Base-by-base conservation (phyloP, 208 protist genomes). In the Kentomonas sorsogonicus region DNA sequence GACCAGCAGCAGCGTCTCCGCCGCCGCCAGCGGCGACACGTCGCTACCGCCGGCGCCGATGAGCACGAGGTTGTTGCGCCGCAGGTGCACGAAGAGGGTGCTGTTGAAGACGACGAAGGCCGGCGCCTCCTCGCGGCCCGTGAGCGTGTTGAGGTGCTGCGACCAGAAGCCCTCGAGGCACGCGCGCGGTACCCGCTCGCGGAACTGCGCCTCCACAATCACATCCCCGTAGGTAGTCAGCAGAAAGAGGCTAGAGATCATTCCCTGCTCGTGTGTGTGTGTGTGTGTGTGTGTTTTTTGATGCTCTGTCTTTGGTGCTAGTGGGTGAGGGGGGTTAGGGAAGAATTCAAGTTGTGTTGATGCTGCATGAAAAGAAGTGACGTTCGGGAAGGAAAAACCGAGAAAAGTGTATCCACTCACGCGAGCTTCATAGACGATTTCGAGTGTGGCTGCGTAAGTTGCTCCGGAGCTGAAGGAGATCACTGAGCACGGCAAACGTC, bases 161-260 rank as follows among this genome's bases (percentile, higher is more conserved):
- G 45, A 70, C 77, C 83, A 97, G 51, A 91, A 94, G 41, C 64
- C 71, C 47, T 96, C 88, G 22, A 89, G 48, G 7, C 69, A 60
- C 13, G 53, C 69, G 18, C 89, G 74, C n/a, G 80, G 64, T 1
- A 95, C 40, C 27, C 73, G 82, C 53, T 89, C 79, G 5, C 77
- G 63, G 36, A 84, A 96, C 43, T 93, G 83, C 60, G 87, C 80
- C 64, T 96, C 85, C 41, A 96, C 86, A 36, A 97, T 87, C 16
- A 96, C 84, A 47, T 95, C 84, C 33, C 88, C 88, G 43, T 77
- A 66, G 15, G 66, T 54, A 60, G 75, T 88, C 0, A 92, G 61
- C 47, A 95, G 63, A 71, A 89, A 90, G 18, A 95, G 46, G 31
- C 74, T 79, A 0, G 83, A 80, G 53, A 94, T 63, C 83, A 95